Conservation (phyloP, 768 basidiomycete genomes). For the Chalciporus sphaerocephalus region DNA sequence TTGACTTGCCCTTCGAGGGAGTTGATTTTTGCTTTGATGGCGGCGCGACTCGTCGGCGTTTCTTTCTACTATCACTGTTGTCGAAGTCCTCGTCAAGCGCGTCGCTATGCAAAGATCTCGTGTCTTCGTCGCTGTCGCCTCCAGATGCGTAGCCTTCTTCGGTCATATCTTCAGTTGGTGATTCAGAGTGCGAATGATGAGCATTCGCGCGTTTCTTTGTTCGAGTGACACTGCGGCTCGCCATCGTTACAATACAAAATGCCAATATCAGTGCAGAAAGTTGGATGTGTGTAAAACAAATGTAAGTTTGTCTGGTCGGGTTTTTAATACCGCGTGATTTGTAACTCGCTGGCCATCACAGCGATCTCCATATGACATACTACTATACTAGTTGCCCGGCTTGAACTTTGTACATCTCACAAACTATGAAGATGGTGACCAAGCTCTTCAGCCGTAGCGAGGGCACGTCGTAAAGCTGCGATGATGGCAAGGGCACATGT, state of each 20-base stretch:
- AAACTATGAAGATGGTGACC: no score
- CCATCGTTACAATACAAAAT: constrained; percentile 10
- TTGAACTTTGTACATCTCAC: no score
- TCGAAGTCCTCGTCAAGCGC: constrained; percentile 42
- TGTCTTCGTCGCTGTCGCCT: constrained; percentile 13
- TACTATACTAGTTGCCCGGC: no score
- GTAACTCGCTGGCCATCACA: no score
- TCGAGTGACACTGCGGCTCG: constrained; percentile 12
- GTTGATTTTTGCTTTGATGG: constrained; percentile 28
- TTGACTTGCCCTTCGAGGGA: constrained; percentile 2
- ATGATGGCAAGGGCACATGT: no score
- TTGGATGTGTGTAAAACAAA: background rate
- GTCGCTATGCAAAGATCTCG: constrained; percentile 37
- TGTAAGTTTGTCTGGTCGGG: background rate
- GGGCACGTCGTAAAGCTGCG: no score
- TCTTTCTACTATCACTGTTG: constrained; percentile 10
- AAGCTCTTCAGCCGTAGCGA: no score
- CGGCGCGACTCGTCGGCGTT: constrained; percentile 21
- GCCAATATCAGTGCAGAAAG: no score
- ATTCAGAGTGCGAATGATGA: background rate
- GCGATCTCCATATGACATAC: no score
- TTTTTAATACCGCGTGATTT: background rate
- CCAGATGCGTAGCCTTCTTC: constrained; percentile 9
- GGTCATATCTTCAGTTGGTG: constrained; percentile 7
- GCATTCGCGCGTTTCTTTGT: constrained; percentile 1